Evolutionary conservation across 2,329 filamentous ascomycete species (phyloP).

Genomic region (Fusarium dlaminii): DNA sequence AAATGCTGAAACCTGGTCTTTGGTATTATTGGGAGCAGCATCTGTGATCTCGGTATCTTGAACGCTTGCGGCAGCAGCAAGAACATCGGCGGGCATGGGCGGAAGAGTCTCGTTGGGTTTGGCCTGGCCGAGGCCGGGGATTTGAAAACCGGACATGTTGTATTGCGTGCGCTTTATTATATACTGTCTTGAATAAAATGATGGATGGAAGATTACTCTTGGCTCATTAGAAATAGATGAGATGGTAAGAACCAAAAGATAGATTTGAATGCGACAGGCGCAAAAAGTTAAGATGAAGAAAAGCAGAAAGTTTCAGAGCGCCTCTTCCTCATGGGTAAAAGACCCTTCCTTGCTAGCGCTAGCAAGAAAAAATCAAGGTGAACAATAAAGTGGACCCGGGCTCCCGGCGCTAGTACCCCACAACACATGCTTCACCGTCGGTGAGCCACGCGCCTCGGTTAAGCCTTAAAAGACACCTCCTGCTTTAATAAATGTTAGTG

Average conservation of each 20-base stretch:
- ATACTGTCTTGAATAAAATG: neutral
- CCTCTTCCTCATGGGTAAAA: conserved; percentile 8
- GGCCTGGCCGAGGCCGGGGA: conserved; percentile 55
- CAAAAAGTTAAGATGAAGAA: conserved; percentile 20
- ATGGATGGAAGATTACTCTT: neutral
- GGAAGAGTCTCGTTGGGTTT: conserved; percentile 55
- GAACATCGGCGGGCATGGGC: conserved; percentile 48
- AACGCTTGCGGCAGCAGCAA: conserved; percentile 44
- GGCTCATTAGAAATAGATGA: neutral
- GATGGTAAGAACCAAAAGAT: neutral
- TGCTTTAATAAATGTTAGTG: conserved; percentile 7
- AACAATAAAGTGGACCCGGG: conserved; percentile 35
- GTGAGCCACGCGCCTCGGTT: conserved; percentile 28
- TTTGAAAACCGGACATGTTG: conserved; percentile 55
- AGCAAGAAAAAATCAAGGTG: conserved; percentile 48
- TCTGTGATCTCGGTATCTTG: conserved; percentile 38
- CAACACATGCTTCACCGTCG: conserved; percentile 3
- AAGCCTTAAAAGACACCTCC: neutral
- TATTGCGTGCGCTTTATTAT: neutral
- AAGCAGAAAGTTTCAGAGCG: conserved; percentile 12
- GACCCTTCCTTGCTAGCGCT: conserved; percentile 26
- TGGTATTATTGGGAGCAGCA: neutral
- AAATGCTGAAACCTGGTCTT: conserved; percentile 7
- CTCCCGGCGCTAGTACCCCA: conserved; percentile 29
- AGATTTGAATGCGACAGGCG: conserved; percentile 3